phyloP scores from a whole-genome alignment of 2,329 filamentous ascomycete species.

The Exophiala viscosa region DNA sequence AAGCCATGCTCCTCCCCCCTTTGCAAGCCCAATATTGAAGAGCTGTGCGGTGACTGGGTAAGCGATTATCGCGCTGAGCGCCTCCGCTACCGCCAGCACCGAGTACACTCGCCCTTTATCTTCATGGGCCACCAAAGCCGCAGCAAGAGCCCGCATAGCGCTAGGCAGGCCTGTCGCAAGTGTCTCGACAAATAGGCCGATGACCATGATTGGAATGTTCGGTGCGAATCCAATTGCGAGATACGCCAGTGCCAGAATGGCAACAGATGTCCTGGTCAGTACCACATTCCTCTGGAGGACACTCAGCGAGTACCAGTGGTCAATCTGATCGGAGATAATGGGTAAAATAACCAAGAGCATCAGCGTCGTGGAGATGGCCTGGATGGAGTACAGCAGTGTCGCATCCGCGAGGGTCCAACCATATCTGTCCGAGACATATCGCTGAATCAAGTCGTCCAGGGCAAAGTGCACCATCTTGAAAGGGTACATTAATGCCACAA shows the following conservation, averaged over 20 bases:
- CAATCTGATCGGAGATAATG: slow-evolving; percentile 37
- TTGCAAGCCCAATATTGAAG: slow-evolving; percentile 46
- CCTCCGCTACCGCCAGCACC: slow-evolving; percentile 48
- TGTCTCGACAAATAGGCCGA: slow-evolving; percentile 47
- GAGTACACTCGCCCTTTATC: slow-evolving; percentile 50
- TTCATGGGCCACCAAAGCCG: slow-evolving; percentile 46
- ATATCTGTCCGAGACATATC: slow-evolving; percentile 52
- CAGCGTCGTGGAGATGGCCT: slow-evolving; percentile 46
- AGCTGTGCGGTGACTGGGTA: slow-evolving; percentile 45
- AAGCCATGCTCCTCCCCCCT: slow-evolving; percentile 44
- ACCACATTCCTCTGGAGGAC: slow-evolving; percentile 44
- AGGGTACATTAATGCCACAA: slow-evolving; percentile 46
- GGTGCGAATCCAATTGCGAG: slow-evolving; percentile 46
- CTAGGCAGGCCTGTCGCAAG: slow-evolving; percentile 48
- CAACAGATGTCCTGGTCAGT: slow-evolving; percentile 45
- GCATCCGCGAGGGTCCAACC: slow-evolving; percentile 45
- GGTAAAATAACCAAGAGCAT: slow-evolving; percentile 48
- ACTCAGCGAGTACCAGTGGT: slow-evolving; percentile 34
- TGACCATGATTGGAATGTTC: slow-evolving; percentile 40
- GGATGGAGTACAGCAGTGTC: slow-evolving; percentile 45
- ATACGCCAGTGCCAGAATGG: slow-evolving; percentile 43
- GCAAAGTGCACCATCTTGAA: slow-evolving; percentile 49
- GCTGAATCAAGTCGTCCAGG: slow-evolving; percentile 46
- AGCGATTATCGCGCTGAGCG: slow-evolving; percentile 46
- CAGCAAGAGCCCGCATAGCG: slow-evolving; percentile 46